These are phyloP conservation scores for Trichoderma sp. DNA, from an alignment of 2,329 filamentous ascomycete species.

Conservation along the genomic window DNA sequence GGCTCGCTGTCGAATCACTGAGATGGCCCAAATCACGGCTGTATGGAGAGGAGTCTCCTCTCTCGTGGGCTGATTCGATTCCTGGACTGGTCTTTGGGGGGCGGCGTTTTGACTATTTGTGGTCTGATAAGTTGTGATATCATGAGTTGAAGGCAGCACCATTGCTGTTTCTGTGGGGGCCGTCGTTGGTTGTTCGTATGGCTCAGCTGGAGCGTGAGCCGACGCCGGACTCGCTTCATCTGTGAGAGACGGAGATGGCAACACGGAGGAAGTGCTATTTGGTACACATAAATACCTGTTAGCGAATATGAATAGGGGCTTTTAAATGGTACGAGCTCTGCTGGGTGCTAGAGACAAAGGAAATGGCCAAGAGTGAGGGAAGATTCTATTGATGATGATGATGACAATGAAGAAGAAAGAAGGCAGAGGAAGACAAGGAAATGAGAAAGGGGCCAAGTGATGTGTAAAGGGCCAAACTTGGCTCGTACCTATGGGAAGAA, in stretches of 20 bases:
- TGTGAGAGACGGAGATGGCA: slow-evolving; percentile 63
- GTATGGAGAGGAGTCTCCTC: neutral
- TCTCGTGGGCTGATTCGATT: neutral
- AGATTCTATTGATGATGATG: neutral
- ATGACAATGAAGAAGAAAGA: no score
- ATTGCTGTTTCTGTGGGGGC: neutral
- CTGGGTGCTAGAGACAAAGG: neutral
- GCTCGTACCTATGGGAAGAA: neutral
- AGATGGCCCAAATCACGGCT: neutral
- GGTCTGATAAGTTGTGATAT: neutral
- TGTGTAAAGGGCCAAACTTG: neutral
- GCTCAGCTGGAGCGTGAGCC: neutral
- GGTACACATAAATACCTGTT: neutral
- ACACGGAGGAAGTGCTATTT: slow-evolving; percentile 33
- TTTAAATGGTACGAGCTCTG: no score
- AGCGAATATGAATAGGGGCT: neutral
- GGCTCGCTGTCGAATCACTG: neutral
- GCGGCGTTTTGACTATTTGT: neutral
- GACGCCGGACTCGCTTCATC: slow-evolving; percentile 54
- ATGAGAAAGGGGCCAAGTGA: neutral
- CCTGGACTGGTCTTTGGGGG: neutral
- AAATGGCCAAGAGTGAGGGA: neutral
- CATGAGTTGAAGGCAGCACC: neutral
- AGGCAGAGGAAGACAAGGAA: no score
- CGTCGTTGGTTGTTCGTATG: neutral